These are phyloP conservation scores for Alternaria atra DNA, from an alignment of 2,329 filamentous ascomycete genomes.

Conservation along the genomic window DNA sequence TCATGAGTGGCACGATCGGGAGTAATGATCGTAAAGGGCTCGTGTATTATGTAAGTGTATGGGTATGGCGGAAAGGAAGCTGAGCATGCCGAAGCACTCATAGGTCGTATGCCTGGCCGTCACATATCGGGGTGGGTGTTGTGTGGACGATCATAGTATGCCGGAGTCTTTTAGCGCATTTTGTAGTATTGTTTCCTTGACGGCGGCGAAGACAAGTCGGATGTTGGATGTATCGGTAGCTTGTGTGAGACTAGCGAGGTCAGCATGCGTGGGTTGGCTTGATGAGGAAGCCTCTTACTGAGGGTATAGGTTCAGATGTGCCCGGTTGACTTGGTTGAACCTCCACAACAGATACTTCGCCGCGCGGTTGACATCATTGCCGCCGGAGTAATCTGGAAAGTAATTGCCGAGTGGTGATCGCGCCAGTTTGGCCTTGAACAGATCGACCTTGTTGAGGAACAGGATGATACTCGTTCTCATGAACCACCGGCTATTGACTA, in stretches of 20 bases:
- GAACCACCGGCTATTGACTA: conserved; percentile 99
- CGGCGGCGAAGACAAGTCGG: conserved; percentile 94
- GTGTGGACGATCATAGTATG: conserved; percentile 68
- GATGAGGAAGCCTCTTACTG: conserved; percentile 64
- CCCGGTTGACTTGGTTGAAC: conserved; percentile 98
- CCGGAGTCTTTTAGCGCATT: conserved; percentile 98
- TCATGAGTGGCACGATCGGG: conserved; percentile 41
- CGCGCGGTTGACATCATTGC: conserved; percentile 96
- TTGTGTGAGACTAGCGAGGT: conserved; percentile 82
- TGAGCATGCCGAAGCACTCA: conserved; percentile 14
- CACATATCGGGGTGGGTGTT: conserved; percentile 32
- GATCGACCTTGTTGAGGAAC: conserved; percentile 98
- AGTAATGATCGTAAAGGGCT: conserved; percentile 43
- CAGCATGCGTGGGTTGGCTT: conserved; percentile 16
- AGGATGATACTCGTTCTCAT: conserved; percentile 98
- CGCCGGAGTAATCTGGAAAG: conserved; percentile 97
- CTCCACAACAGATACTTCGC: conserved; percentile 98
- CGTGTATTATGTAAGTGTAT: conserved; percentile 48
- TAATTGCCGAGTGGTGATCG: conserved; percentile 92
- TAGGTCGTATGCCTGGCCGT: conserved; percentile 44
- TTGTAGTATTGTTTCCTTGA: conserved; percentile 98
- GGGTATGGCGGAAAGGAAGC: conserved; percentile 17
- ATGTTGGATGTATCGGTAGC: conserved; percentile 99
- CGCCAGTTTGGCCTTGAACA: conserved; percentile 93
- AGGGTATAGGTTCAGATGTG: conserved; percentile 94